phyloP scores from a whole-genome alignment of 2,329 filamentous ascomycete species.

The Monilinia fructigena region DNA sequence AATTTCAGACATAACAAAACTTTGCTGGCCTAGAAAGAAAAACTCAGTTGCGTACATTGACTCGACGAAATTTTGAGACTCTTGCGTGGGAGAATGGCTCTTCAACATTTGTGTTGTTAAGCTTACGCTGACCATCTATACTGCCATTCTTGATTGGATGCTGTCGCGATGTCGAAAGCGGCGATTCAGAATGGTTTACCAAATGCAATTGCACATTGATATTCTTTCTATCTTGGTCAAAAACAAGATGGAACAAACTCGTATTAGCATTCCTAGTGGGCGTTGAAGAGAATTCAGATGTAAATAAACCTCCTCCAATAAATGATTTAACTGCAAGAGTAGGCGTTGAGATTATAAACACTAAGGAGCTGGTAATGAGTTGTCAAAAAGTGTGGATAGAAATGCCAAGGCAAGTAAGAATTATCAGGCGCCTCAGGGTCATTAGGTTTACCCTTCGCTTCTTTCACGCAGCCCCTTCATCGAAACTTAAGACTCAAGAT shows the following conservation, averaged over 20 bases:
- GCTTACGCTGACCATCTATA: too few species aligned
- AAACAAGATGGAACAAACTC: neutral
- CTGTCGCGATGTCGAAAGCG: too few species aligned
- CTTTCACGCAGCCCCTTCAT: constrained; percentile 15
- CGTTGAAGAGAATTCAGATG: neutral
- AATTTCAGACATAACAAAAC: too few species aligned
- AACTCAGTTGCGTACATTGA: neutral
- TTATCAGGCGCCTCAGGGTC: neutral
- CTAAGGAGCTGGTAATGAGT: neutral
- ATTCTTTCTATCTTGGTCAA: neutral
- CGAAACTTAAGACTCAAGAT: neutral
- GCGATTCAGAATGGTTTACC: neutral
- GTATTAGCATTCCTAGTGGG: neutral
- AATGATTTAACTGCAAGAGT: neutral
- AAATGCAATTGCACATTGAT: neutral
- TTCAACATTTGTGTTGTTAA: neutral
- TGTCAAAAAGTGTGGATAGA: constrained; percentile 8
- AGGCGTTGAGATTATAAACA: neutral
- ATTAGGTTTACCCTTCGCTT: constrained; percentile 5
- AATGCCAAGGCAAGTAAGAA: constrained; percentile 1
- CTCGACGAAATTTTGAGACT: neutral
- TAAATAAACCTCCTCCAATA: neutral
- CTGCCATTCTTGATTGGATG: too few species aligned
- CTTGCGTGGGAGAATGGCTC: neutral
- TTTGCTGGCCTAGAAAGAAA: too few species aligned